Conservation (phyloP, 1,284 basidiomycete genomes). For the Schizophyllum amplum region DNA sequence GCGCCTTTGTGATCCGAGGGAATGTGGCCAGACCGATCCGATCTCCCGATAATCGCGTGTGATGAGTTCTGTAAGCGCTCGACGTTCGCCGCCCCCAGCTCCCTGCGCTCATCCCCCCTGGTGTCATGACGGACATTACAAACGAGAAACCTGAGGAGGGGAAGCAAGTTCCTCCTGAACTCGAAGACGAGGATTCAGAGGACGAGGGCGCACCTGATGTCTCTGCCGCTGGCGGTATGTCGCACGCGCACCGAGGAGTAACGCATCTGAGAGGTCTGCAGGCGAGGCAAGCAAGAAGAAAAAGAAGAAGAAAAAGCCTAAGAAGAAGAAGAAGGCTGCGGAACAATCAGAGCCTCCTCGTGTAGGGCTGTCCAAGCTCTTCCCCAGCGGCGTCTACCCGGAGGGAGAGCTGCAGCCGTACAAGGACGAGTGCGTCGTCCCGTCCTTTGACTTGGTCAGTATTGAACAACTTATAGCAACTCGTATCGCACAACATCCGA, state of each 20-base stretch:
- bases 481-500: slow-evolving; percentile 84
- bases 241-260: neutral
- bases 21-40: too few relatives aligned
- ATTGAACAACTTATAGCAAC: slow-evolving; percentile 44
- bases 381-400: slow-evolving; percentile 80
- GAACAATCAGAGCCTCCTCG: slow-evolving; percentile 93
- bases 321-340: slow-evolving; percentile 76
- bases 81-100: neutral
- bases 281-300: slow-evolving; percentile 13
- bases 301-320: slow-evolving; percentile 94
- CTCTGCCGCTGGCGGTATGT: neutral
- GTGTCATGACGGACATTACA: neutral
- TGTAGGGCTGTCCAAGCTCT: slow-evolving; percentile 85
- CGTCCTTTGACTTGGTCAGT: slow-evolving; percentile 6
- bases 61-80: neutral
- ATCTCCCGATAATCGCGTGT: neutral
- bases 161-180: neutral
- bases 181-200: neutral
- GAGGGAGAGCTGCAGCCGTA: slow-evolving; percentile 92
- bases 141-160: neutral
- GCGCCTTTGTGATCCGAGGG: neutral
- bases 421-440: slow-evolving; percentile 70
- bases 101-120: neutral
- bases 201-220: neutral
- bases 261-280: neutral